These are phyloP conservation scores for Mucor mucedo DNA, from an alignment of 371 early-diverging fungal genomes.

Conservation along the genomic window DNA sequence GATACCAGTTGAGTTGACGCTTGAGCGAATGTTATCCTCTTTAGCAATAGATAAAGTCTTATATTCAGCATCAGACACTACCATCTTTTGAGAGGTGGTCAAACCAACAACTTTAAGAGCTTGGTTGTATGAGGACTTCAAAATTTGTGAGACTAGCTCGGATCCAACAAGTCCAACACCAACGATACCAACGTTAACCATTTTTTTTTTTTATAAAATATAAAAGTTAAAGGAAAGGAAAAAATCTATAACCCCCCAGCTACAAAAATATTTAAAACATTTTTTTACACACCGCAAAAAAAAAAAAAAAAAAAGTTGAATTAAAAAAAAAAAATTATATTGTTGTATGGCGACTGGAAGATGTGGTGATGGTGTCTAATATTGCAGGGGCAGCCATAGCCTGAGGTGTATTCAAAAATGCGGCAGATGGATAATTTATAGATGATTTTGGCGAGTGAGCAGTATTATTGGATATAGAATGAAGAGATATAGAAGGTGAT, in stretches of 20 bases:
- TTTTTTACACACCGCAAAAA: neutral
- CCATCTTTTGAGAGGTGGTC: slow-evolving; percentile 73
- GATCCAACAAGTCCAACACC: slow-evolving; percentile 94
- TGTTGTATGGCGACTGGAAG: slow-evolving; percentile 16
- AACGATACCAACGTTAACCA: slow-evolving; percentile 86
- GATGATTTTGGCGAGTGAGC: slow-evolving; percentile 31
- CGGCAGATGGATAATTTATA: slow-evolving; percentile 28
- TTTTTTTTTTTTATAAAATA: slow-evolving; percentile 17
- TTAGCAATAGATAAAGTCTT: slow-evolving; percentile 21
- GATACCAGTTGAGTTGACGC: slow-evolving; percentile 32
- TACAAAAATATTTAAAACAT: slow-evolving; percentile 9
- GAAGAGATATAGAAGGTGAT: slow-evolving; percentile 27
- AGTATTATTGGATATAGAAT: slow-evolving; percentile 23
- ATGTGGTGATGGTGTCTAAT: slow-evolving; percentile 46
- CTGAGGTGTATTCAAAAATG: slow-evolving; percentile 38
- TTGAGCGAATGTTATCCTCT: slow-evolving; percentile 21
- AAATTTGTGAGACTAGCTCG: slow-evolving; percentile 81
- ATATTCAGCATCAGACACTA: slow-evolving; percentile 49
- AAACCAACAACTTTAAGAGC: slow-evolving; percentile 60
- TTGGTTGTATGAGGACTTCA: slow-evolving; percentile 37
- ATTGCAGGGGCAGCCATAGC: slow-evolving; percentile 43
- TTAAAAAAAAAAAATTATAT: neutral
- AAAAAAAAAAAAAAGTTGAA: neutral
- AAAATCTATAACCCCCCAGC: neutral
- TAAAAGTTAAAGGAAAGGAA: neutral